Conservation (phyloP, 75 land plant species). For the Chamaecyparis obtusa region DNA sequence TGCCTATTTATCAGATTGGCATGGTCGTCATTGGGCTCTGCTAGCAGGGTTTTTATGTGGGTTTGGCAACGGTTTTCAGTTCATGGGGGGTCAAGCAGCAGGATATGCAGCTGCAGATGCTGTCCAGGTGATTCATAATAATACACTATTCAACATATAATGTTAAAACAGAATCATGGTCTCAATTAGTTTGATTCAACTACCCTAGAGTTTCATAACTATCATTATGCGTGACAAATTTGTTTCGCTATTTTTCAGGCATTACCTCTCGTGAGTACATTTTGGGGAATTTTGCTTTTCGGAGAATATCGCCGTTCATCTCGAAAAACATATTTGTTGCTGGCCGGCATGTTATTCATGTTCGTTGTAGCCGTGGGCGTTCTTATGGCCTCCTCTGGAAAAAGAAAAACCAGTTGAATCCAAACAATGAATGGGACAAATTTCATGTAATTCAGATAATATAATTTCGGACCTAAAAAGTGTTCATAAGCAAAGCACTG, state of each 20-base stretch:
- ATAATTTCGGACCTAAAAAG: neutral
- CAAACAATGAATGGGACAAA: neutral
- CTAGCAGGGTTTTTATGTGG: constrained; percentile 92
- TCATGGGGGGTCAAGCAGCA: constrained; percentile 99
- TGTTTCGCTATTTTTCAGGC: constrained; percentile 43
- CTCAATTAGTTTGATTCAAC: neutral
- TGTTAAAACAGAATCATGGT: neutral
- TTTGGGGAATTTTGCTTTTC: constrained; percentile 88
- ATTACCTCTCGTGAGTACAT: constrained; percentile 95
- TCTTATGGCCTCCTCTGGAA: constrained; percentile 84
- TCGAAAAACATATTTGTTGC: constrained; percentile 66
- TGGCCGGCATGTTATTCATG: constrained; percentile 80
- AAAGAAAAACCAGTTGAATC: constrained; percentile 33
- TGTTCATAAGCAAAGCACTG: neutral
- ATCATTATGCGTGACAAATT: neutral
- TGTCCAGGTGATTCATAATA: constrained; percentile 68
- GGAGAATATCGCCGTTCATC: constrained; percentile 90
- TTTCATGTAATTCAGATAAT: neutral
- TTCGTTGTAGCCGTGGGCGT: constrained; percentile 82
- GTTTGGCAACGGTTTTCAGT: constrained; percentile 94
- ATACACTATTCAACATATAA: neutral
- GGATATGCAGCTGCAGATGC: constrained; percentile 99
- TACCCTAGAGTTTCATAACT: constrained; percentile 13
- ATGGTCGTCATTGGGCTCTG: constrained; percentile 86
- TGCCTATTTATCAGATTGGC: constrained; percentile 75